phyloP scores from a whole-genome alignment of 768 basidiomycete genomes.

The Pleurotus citrinopileatus region DNA sequence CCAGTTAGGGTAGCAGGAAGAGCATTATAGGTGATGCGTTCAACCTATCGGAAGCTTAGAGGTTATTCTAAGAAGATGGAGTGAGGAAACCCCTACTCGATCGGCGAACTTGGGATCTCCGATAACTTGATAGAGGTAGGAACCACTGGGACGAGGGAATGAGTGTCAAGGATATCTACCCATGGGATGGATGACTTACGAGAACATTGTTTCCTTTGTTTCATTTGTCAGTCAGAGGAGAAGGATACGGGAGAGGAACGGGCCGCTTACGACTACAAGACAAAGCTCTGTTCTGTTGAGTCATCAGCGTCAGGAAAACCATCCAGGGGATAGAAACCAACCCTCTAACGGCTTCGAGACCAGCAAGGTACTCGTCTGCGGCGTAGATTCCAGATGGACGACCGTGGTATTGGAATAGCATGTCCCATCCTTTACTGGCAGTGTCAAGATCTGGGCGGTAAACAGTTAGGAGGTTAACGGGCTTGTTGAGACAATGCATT shows the following conservation, averaged over 20 bases:
- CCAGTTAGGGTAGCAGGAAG: slow-evolving; percentile 47
- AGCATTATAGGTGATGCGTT: slow-evolving; percentile 50
- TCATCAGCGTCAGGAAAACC: not conserved
- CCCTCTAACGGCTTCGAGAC: slow-evolving; percentile 53
- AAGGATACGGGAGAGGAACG: not conserved
- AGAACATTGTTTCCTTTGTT: slow-evolving; percentile 58
- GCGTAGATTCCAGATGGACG: slow-evolving; percentile 53
- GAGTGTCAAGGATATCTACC: not conserved
- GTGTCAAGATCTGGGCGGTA: slow-evolving; percentile 38
- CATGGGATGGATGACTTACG: slow-evolving; percentile 29
- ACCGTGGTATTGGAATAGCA: slow-evolving; percentile 58
- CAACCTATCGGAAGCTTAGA: slow-evolving; percentile 24
- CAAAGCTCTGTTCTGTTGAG: slow-evolving; percentile 47
- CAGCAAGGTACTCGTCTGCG: slow-evolving; percentile 56
- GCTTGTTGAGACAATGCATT: not conserved
- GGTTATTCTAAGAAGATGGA: not conserved
- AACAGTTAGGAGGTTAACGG: not conserved
- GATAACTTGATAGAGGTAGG: slow-evolving; percentile 53
- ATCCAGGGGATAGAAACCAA: slow-evolving; percentile 17
- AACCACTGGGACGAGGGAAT: slow-evolving; percentile 36
- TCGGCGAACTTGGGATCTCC: slow-evolving; percentile 52
- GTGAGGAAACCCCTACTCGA: slow-evolving; percentile 25
- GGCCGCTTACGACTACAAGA: slow-evolving; percentile 42
- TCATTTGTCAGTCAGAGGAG: not conserved
- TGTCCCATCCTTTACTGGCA: slow-evolving; percentile 51